Percentiles rank a stretch among this genome's conserved stretches.
phyloP scores from a whole-genome alignment of 306 rosid genomes.

The Pachyrhizus erosus region DNA sequence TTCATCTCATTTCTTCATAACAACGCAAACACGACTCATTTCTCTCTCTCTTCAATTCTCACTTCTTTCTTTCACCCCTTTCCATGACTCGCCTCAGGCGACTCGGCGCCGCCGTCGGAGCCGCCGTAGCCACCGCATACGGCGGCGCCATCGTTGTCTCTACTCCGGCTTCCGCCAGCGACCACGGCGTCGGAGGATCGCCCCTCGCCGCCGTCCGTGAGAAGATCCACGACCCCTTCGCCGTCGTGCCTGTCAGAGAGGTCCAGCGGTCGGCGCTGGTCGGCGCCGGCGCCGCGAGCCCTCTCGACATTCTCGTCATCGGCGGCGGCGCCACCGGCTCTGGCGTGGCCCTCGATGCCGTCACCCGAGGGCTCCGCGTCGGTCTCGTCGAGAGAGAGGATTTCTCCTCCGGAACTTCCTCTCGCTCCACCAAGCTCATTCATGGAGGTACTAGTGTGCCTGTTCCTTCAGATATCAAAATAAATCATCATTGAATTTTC shows the following conservation, averaged over 20 bases:
- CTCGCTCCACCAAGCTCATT: slow-evolving; percentile 91
- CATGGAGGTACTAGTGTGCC: slow-evolving; percentile 72
- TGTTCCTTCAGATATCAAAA: neutral
- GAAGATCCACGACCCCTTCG: slow-evolving; percentile 65
- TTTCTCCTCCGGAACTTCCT: slow-evolving; percentile 90
- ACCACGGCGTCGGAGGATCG: slow-evolving; percentile 41
- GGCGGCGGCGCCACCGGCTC: slow-evolving; percentile 95
- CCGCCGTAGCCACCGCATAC: slow-evolving; percentile 51
- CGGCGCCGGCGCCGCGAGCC: slow-evolving; percentile 60
- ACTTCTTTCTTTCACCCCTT: neutral
- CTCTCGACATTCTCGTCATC: slow-evolving; percentile 82
- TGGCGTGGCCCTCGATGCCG: slow-evolving; percentile 86
- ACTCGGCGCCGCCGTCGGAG: slow-evolving; percentile 56
- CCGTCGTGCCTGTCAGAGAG: slow-evolving; percentile 64
- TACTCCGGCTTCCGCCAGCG: slow-evolving; percentile 49
- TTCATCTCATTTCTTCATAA: neutral
- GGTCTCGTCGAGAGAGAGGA: slow-evolving; percentile 96
- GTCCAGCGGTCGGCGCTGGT: slow-evolving; percentile 72
- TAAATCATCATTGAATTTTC: neutral
- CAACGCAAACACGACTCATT: neutral
- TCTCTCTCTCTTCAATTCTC: neutral
- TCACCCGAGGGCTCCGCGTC: slow-evolving; percentile 83
- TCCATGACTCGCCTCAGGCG: slow-evolving; percentile 65
- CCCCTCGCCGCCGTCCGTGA: slow-evolving; percentile 57
- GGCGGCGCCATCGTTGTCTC: slow-evolving; percentile 59